Evolutionary conservation across 2,329 filamentous ascomycete species (phyloP).

Genomic region (Colletotrichum phormii): DNA sequence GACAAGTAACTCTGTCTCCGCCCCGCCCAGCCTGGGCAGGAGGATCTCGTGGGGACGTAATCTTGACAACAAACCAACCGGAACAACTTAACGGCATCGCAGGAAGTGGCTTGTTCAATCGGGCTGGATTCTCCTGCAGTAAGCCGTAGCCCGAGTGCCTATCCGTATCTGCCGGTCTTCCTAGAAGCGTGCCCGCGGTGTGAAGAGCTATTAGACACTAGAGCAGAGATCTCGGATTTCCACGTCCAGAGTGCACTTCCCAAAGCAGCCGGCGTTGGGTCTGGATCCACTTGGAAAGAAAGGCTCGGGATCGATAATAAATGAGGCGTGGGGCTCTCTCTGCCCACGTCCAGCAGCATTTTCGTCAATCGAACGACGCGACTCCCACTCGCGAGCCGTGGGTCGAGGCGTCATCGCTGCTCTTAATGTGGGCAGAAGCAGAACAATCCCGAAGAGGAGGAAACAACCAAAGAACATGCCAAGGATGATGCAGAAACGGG

Average conservation of each 20-base stretch:
- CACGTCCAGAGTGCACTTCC: background rate
- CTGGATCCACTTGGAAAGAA: slow-evolving; percentile 22
- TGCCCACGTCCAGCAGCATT: slow-evolving; percentile 7
- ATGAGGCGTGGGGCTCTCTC: slow-evolving; percentile 30
- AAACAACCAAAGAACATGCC: background rate
- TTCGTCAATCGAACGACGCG: slow-evolving; percentile 16
- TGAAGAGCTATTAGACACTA: background rate
- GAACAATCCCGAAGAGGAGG: background rate
- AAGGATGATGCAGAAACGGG: background rate
- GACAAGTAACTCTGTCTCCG: slow-evolving; percentile 16
- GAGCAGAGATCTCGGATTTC: slow-evolving; percentile 4
- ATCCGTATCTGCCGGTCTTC: background rate
- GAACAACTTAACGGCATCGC: background rate
- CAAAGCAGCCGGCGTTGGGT: background rate
- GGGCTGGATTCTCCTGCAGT: background rate
- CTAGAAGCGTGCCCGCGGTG: background rate
- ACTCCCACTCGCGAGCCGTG: slow-evolving; percentile 12
- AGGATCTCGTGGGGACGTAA: slow-evolving; percentile 26
- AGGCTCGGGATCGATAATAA: slow-evolving; percentile 16
- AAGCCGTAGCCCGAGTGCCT: background rate
- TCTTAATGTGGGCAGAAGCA: background rate
- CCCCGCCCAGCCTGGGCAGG: slow-evolving; percentile 12
- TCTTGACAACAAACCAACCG: slow-evolving; percentile 15
- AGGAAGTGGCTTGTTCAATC: slow-evolving; percentile 8
- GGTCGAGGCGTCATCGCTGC: slow-evolving; percentile 16